Evolutionary conservation across 2,329 filamentous ascomycete genomes (phyloP).

Genomic region (Colletotrichum sp.): DNA sequence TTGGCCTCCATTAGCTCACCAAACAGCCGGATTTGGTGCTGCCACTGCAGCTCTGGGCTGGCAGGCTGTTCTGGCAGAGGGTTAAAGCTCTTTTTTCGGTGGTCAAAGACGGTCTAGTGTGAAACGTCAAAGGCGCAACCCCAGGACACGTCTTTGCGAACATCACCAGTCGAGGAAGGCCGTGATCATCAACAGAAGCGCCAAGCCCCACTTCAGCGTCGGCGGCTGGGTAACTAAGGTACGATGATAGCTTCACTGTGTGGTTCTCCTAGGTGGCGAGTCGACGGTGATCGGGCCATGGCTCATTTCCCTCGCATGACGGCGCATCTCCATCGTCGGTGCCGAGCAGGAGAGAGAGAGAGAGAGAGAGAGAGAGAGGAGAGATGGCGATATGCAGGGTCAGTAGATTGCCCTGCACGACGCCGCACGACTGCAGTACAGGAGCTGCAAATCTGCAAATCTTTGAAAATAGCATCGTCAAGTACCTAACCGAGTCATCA

Average conservation of each 20-base stretch:
- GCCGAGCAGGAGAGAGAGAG: neutral
- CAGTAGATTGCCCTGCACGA: neutral
- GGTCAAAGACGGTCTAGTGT: neutral
- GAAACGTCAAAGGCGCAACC: constrained; percentile 1
- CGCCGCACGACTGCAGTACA: neutral
- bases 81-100: neutral
- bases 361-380: neutral
- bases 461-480: neutral
- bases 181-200: neutral
- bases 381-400: neutral
- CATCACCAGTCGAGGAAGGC: neutral
- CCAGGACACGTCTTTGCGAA: neutral
- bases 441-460: neutral
- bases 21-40: constrained; percentile 12
- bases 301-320: constrained; percentile 4
- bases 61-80: neutral
- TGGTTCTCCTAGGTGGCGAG: neutral
- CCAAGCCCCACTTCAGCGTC: neutral
- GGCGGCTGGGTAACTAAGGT: neutral
- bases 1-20: constrained; percentile 14
- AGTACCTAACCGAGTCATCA: neutral
- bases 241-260: neutral
- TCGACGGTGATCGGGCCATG: neutral
- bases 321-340: neutral
- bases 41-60: neutral